Percentiles rank a stretch among this genome's conserved stretches.
Evolutionary conservation across 78 protist species (phyloP).

Genomic region (Pelomyxa schiedti): DNA sequence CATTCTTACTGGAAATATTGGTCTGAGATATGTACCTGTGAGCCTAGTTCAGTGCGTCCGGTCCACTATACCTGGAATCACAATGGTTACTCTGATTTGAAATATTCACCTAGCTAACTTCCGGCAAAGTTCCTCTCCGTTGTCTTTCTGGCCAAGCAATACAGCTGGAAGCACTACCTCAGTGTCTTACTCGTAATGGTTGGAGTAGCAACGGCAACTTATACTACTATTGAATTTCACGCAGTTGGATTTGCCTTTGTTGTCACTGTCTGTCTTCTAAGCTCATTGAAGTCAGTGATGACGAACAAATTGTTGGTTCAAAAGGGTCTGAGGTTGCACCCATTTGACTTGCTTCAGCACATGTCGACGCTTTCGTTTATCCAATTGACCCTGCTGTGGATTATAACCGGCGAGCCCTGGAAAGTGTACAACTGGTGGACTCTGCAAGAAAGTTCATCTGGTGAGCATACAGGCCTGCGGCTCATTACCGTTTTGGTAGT

Average conservation of each 20-base stretch:
- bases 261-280: not conserved
- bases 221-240: not conserved
- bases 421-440: not conserved
- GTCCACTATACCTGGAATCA: slow-evolving; percentile 3
- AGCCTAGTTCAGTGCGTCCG: slow-evolving; percentile 6
- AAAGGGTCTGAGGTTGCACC: not conserved
- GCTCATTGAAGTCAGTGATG: not conserved
- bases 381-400: not conserved
- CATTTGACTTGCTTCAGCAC: not conserved
- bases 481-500: not conserved
- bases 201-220: slow-evolving; percentile 4
- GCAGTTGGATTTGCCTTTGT: not conserved
- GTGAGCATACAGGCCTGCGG: not conserved
- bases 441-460: too few relatives aligned
- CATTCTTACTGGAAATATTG: slow-evolving; percentile 3
- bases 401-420: not conserved
- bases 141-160: not conserved
- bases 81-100: not conserved
- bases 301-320: not conserved
- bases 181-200: not conserved
- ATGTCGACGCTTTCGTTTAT: not conserved
- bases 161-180: not conserved
- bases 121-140: not conserved
- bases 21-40: not conserved
- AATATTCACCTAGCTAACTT: not conserved